phyloP scores from a whole-genome alignment of 1,284 basidiomycete species.

The Moesziomyces globuligerus region DNA sequence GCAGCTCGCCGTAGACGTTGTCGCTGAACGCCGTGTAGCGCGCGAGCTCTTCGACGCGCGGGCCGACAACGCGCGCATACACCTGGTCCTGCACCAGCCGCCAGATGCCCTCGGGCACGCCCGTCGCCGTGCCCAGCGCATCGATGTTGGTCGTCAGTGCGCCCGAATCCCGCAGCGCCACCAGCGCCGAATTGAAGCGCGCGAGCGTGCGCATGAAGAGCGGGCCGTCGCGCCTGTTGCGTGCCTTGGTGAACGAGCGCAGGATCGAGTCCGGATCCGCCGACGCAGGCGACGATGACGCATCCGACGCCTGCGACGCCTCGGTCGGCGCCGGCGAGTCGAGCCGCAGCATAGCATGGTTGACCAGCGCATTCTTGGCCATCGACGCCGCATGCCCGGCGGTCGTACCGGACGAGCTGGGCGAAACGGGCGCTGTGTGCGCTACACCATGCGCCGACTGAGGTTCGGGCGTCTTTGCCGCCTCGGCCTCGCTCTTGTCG shows the following conservation, averaged over 20 bases:
- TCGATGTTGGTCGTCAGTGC: slow-evolving; percentile 63
- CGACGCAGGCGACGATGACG: slow-evolving; percentile 10
- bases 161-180: slow-evolving; percentile 67
- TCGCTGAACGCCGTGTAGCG: slow-evolving; percentile 68
- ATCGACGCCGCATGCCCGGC: slow-evolving; percentile 3
- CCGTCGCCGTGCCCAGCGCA: slow-evolving; percentile 52
- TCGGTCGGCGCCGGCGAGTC: slow-evolving; percentile 26
- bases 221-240: slow-evolving; percentile 70
- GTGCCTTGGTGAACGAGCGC: slow-evolving; percentile 70
- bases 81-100: slow-evolving; percentile 71
- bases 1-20: slow-evolving; percentile 69
- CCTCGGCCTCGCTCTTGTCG: not conserved
- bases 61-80: slow-evolving; percentile 72
- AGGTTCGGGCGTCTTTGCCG: slow-evolving; percentile 26
- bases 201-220: slow-evolving; percentile 70
- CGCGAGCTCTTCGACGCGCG: slow-evolving; percentile 70
- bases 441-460: slow-evolving; percentile 13
- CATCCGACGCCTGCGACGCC: slow-evolving; percentile 26
- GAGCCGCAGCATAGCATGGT: slow-evolving; percentile 17
- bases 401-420: slow-evolving; percentile 8
- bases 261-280: slow-evolving; percentile 68
- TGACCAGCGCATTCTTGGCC: slow-evolving; percentile 24
- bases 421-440: slow-evolving; percentile 40
- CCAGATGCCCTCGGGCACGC: slow-evolving; percentile 69
- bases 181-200: slow-evolving; percentile 70